Conservation (phyloP, 2,329 filamentous ascomycete species). For the Neonectria sp. region DNA sequence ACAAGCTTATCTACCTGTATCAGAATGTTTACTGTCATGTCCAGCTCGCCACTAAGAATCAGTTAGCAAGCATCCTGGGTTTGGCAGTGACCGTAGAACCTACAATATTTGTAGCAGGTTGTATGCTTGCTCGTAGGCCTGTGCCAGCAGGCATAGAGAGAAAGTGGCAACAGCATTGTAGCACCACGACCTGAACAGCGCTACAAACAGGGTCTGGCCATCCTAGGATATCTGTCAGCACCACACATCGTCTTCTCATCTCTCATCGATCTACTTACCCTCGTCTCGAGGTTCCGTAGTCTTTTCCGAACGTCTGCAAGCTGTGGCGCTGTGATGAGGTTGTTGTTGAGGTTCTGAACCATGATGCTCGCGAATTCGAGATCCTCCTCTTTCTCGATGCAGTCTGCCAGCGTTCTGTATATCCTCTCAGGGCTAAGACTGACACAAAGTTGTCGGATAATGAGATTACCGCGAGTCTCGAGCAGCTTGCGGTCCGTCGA, state of each 20-base stretch:
- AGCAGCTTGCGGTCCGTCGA: constrained; percentile 93
- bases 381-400: constrained; percentile 97
- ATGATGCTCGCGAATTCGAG: constrained; percentile 99
- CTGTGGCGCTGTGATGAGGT: constrained; percentile 97
- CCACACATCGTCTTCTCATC: background rate
- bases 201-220: constrained; percentile 94
- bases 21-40: constrained; percentile 99
- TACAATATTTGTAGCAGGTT: constrained; percentile 96
- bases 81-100: constrained; percentile 45
- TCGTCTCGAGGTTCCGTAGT: constrained; percentile 90
- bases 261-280: constrained; percentile 60
- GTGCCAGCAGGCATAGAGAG: constrained; percentile 92
- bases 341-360: constrained; percentile 99
- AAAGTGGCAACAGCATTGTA: constrained; percentile 99
- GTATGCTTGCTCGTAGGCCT: constrained; percentile 98
- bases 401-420: constrained; percentile 95
- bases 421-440: constrained; percentile 95
- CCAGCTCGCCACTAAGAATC: constrained; percentile 85
- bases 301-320: constrained; percentile 91
- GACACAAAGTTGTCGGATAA: constrained; percentile 94
- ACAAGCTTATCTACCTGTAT: constrained; percentile 99
- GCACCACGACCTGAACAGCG: constrained; percentile 96
- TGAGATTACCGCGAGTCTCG: constrained; percentile 94
- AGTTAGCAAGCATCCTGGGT: constrained; percentile 5
- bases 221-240: constrained; percentile 69